A percentile compares a stretch with the other conserved stretches of the same genome.
Conservation (phyloP, 2,329 filamentous ascomycete species). For the Scolecobasidium constrictum region DNA sequence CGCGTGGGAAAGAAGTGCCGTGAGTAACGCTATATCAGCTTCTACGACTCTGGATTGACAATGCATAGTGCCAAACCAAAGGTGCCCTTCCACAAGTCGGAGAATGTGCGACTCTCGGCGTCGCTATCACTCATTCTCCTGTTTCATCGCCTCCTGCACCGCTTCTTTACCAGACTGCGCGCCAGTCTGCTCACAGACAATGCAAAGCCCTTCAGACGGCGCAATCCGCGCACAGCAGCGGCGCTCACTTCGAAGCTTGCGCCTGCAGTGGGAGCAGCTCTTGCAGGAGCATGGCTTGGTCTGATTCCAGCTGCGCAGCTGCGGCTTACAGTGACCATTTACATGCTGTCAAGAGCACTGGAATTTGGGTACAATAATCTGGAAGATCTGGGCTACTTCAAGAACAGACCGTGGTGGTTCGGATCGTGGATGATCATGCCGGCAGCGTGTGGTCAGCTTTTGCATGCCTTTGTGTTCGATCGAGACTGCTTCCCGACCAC, state of each 20-base stretch:
- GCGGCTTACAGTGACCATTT: slow-evolving; percentile 72
- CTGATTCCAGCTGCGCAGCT: slow-evolving; percentile 62
- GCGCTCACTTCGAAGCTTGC: slow-evolving; percentile 74
- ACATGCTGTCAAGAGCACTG: slow-evolving; percentile 66
- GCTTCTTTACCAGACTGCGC: slow-evolving; percentile 75
- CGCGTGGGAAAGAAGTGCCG: slow-evolving; percentile 19
- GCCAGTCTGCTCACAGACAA: slow-evolving; percentile 69
- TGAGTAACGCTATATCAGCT: background rate
- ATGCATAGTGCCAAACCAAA: slow-evolving; percentile 24
- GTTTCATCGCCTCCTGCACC: slow-evolving; percentile 78
- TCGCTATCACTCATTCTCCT: slow-evolving; percentile 79
- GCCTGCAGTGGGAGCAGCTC: slow-evolving; percentile 78
- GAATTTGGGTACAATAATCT: slow-evolving; percentile 81
- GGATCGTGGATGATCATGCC: slow-evolving; percentile 42
- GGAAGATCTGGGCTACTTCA: slow-evolving; percentile 57
- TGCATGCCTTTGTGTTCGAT: slow-evolving; percentile 41
- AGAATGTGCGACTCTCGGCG: slow-evolving; percentile 65
- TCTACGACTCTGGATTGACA: background rate
- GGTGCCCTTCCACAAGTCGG: slow-evolving; percentile 39
- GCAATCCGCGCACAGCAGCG: slow-evolving; percentile 66
- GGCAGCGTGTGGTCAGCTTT: slow-evolving; percentile 35
- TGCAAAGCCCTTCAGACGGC: slow-evolving; percentile 66
- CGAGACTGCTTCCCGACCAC: slow-evolving; percentile 42
- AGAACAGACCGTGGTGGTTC: slow-evolving; percentile 57
- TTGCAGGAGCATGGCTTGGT: slow-evolving; percentile 75